These are phyloP conservation scores for Alloascoidea africana DNA, from an alignment of 805 yeast genomes.

Conservation along the genomic window DNA sequence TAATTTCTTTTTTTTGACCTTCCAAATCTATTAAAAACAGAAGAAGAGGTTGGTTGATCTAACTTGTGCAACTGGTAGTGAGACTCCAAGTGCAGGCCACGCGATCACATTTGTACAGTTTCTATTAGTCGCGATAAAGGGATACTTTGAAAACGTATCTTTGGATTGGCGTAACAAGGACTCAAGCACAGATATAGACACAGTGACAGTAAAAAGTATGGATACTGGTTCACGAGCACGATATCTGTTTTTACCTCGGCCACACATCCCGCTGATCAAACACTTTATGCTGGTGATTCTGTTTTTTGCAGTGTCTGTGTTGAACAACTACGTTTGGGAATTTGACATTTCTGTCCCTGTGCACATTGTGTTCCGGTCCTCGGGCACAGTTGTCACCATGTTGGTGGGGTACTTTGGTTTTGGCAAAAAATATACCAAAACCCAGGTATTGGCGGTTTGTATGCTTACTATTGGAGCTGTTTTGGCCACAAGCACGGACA, in stretches of 20 bases:
- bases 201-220: no score
- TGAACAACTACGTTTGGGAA: conserved; percentile 44
- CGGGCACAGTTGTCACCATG: conserved; percentile 50
- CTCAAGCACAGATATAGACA: no score
- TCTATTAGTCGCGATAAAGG: conserved; percentile 30
- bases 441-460: conserved; percentile 34
- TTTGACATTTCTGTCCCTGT: conserved; percentile 48
- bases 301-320: conserved; percentile 32
- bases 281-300: conserved; percentile 32
- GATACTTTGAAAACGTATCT: conserved; percentile 24
- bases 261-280: conserved; percentile 23
- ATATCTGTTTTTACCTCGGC: conserved; percentile 1
- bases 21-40: neutral
- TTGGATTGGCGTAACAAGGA: conserved; percentile 12
- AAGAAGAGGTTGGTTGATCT: neutral
- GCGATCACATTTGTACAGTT: conserved; percentile 45
- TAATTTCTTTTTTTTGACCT: neutral
- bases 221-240: no score
- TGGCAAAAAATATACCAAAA: conserved; percentile 28
- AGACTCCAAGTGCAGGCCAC: conserved; percentile 24
- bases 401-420: conserved; percentile 31
- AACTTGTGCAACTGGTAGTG: no score
- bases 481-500: conserved; percentile 21
- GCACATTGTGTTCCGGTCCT: conserved; percentile 51
- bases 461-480: conserved; percentile 42